Conservation (phyloP, 176 grass and related monocot species). For the Cocos nucifera region DNA sequence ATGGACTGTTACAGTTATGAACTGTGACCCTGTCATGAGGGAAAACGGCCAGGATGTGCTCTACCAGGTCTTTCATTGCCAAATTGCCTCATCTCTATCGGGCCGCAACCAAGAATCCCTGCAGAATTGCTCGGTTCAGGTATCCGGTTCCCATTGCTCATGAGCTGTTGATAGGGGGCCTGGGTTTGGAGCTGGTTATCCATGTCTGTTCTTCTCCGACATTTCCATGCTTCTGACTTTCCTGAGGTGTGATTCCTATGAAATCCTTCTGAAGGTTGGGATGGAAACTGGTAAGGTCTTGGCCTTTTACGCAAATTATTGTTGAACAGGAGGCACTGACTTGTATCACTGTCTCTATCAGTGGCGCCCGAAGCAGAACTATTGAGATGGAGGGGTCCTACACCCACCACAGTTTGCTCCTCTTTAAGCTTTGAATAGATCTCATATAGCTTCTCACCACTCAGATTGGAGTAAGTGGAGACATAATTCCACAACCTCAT, state of each 20-base stretch:
- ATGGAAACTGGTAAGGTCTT: conserved; percentile 47
- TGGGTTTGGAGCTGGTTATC: conserved; percentile 43
- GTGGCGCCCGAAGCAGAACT: conserved; percentile 30
- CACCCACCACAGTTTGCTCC: conserved; percentile 70
- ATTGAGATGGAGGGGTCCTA: conserved; percentile 60
- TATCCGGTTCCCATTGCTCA: conserved; percentile 56
- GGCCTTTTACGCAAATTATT: conserved; percentile 44
- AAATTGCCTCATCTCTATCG: conserved; percentile 64
- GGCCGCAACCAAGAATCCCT: conserved; percentile 86
- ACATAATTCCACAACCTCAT: conserved; percentile 98
- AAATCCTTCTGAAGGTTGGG: conserved; percentile 32
- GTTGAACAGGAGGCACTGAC: conserved; percentile 53
- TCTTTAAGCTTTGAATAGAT: conserved; percentile 88
- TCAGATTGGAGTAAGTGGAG: conserved; percentile 85
- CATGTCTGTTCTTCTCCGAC: conserved; percentile 57
- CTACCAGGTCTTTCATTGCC: conserved; percentile 70
- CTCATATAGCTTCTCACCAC: conserved; percentile 65
- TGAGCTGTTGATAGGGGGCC: conserved; percentile 32
- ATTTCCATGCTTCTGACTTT: conserved; percentile 86
- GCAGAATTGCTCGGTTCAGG: conserved; percentile 66
- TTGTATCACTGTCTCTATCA: conserved; percentile 34
- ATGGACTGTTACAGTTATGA: conserved; percentile 28
- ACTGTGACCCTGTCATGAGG: conserved; percentile 49
- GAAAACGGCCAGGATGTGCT: conserved; percentile 48
- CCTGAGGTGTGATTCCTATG: conserved; percentile 56